Base-by-base conservation (phyloP, 2,329 filamentous ascomycete genomes). In the Rachicladosporium sp. region DNA sequence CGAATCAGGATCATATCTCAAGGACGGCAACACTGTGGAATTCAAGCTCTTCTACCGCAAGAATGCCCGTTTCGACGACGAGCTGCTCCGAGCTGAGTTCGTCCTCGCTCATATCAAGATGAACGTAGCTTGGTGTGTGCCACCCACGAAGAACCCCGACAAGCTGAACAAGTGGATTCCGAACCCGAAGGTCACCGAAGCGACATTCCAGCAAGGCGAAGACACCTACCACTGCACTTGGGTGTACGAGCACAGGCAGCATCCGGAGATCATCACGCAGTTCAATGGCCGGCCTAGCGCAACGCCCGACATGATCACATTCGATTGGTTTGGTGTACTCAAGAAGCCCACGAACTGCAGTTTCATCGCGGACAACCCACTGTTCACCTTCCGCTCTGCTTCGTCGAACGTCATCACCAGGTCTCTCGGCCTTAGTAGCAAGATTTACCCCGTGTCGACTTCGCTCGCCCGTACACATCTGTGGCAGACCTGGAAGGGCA, bases 31-130 rank as follows among this genome's bases (percentile, higher is more conserved):
- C 41, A 50, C 71, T 8, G 61, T 73, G 10, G 63, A 67, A 10
- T 74, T 74, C 61, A 68, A 68, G 43, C 71, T 70, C 40, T 64
- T 68, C 46, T 74, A 75, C 50, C 66, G 70, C 33, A 70, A 71
- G 48, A 68, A 68, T 41, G 65, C 69, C 9, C 66, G 63, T 29
- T 71, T 69, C 41, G 68, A 68, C 15, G 70, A 73, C 49, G 71
- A 73, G 42, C 59, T 75, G n/a, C 60, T 75, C 2, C 63, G 70
- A 35, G 71, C 69, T 1, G 71, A 74, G 43, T 74, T 70, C 44
- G 62, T 66, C 1, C 59, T 74, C 38, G 63, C 68, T 3, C 69
- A 74, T 48, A 67, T 73, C 45, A 71, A 63, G 31, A 68, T 66
- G 46, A 71, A 67, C 10, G 40, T 42, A 8, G 37, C 36, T 10